Percentiles rank a stretch among this genome's conserved stretches.
phyloP scores from a whole-genome alignment of 208 protist species.

The Angomonas deanei region DNA sequence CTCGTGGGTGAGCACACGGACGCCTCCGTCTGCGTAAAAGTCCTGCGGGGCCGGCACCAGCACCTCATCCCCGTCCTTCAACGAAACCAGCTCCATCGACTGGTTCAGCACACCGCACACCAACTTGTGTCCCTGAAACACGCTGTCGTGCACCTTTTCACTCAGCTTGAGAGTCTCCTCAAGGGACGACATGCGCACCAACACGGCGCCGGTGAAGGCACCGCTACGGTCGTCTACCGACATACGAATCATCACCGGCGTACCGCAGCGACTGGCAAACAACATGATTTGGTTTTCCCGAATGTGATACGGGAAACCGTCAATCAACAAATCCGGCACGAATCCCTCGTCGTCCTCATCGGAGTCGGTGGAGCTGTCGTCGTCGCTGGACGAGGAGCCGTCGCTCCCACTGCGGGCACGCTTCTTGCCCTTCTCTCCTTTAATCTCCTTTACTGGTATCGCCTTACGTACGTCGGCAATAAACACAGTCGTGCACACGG shows the following conservation, averaged over 20 bases:
- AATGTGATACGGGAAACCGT: slow-evolving; percentile 78
- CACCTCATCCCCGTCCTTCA: slow-evolving; percentile 42
- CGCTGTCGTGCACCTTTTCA: slow-evolving; percentile 45
- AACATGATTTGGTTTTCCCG: slow-evolving; percentile 73
- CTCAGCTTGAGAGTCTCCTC: slow-evolving; percentile 58
- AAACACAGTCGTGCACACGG: slow-evolving; percentile 19
- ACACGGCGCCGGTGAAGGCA: slow-evolving; percentile 67
- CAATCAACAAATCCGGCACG: slow-evolving; percentile 75
- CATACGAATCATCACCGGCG: slow-evolving; percentile 41
- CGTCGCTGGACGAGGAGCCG: slow-evolving; percentile 9
- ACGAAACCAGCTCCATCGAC: slow-evolving; percentile 58
- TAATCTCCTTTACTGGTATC: not conserved
- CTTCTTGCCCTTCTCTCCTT: not conserved
- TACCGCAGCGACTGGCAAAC: slow-evolving; percentile 63
- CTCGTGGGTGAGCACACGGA: slow-evolving; percentile 39
- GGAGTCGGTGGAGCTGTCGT: not conserved
- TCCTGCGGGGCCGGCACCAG: slow-evolving; percentile 17
- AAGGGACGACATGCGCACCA: slow-evolving; percentile 69
- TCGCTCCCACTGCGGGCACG: slow-evolving; percentile 6
- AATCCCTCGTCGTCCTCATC: slow-evolving; percentile 25
- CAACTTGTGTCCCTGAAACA: slow-evolving; percentile 35
- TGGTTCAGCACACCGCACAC: slow-evolving; percentile 65
- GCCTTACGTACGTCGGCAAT: not conserved
- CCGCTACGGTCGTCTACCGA: slow-evolving; percentile 70
- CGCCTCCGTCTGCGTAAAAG: slow-evolving; percentile 5